Evolutionary conservation across 352 stramenopile genomes (phyloP).

Genomic region (Phytophthora aleatoria): DNA sequence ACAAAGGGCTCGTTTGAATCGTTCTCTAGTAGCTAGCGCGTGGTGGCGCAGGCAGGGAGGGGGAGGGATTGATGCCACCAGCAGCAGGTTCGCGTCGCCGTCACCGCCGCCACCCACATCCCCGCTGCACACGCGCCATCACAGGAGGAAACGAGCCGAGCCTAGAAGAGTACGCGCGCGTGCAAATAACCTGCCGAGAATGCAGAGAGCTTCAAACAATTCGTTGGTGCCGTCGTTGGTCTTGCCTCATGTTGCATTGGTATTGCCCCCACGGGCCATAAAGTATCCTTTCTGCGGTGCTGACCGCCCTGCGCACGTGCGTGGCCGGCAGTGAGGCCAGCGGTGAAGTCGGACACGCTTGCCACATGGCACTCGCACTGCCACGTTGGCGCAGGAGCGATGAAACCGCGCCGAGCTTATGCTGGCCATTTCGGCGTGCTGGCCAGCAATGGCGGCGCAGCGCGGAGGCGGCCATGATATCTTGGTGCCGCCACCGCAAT

Average conservation of each 20-base stretch:
- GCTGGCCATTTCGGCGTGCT: slow-evolving; percentile 20
- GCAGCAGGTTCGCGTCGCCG: neutral
- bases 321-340: slow-evolving; percentile 20
- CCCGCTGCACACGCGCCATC: slow-evolving; percentile 8
- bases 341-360: slow-evolving; percentile 1
- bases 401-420: slow-evolving; percentile 6
- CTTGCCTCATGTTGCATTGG: neutral
- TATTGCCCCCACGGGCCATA: slow-evolving; percentile 3
- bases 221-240: slow-evolving; percentile 7
- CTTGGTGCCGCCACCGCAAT: neutral
- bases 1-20: slow-evolving; percentile 46
- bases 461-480: neutral
- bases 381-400: slow-evolving; percentile 16
- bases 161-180: slow-evolving; percentile 37
- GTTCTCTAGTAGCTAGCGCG: slow-evolving; percentile 25
- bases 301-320: slow-evolving; percentile 8
- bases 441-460: neutral
- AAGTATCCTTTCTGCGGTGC: slow-evolving; percentile 35
- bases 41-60: slow-evolving; percentile 2
- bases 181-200: slow-evolving; percentile 43
- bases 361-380: slow-evolving; percentile 24
- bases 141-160: slow-evolving; percentile 29
- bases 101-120: neutral
- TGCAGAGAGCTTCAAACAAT: slow-evolving; percentile 36
- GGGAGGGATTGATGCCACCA: slow-evolving; percentile 8